Evolutionary conservation across 768 basidiomycete species (phyloP).

Genomic region (Boletus reticulatus): DNA sequence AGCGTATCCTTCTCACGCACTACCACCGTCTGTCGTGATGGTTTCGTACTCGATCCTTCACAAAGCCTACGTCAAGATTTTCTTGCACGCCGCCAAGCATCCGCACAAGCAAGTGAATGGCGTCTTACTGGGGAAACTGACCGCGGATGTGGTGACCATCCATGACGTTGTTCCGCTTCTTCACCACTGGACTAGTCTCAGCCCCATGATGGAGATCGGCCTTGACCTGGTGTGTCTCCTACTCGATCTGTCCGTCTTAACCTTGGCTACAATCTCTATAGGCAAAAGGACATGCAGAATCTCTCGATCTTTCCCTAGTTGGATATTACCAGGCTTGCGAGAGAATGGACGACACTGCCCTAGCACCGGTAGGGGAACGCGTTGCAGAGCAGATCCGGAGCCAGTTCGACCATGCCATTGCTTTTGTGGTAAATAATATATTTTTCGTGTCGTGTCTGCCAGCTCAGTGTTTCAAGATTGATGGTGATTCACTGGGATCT

Average conservation of each 20-base stretch:
- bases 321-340: constrained; percentile 79
- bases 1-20: constrained; percentile 2
- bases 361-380: constrained; percentile 66
- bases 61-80: constrained; percentile 68
- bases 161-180: constrained; percentile 73
- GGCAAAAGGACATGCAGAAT: constrained; percentile 60
- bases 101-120: constrained; percentile 77
- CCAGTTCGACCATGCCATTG: constrained; percentile 58
- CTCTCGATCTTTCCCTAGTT: constrained; percentile 52
- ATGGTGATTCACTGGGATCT: constrained; percentile 55
- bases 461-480: constrained; percentile 43
- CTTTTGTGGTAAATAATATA: constrained; percentile 57
- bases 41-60: constrained; percentile 51
- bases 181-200: constrained; percentile 83
- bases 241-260: neutral
- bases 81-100: constrained; percentile 78
- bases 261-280: constrained; percentile 25
- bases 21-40: constrained; percentile 16
- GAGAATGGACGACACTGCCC: constrained; percentile 53
- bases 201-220: constrained; percentile 85
- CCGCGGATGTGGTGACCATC: constrained; percentile 42
- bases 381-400: constrained; percentile 55
- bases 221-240: constrained; percentile 60
- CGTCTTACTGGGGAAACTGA: constrained; percentile 62
- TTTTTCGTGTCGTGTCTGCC: neutral